These are phyloP conservation scores for Lasiosphaeris hirsuta DNA, from an alignment of 495 filamentous ascomycete species.

Conservation along the genomic window DNA sequence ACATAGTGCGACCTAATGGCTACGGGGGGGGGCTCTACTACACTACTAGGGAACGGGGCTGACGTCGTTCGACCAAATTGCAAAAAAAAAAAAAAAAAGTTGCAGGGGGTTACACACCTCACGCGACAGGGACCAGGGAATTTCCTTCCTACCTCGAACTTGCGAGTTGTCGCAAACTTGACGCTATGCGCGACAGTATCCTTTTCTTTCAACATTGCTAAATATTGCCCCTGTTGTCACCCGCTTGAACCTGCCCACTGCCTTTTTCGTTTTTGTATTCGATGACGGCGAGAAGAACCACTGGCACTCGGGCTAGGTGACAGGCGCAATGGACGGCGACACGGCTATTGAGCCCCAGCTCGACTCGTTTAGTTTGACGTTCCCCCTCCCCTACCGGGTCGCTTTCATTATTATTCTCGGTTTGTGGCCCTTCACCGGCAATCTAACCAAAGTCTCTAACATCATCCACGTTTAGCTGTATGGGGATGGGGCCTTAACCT, in stretches of 20 bases:
- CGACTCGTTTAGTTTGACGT: constrained; percentile 77
- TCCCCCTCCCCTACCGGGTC: constrained; percentile 83
- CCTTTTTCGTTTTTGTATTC: constrained; percentile 1
- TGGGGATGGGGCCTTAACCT: constrained; percentile 91
- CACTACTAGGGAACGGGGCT: constrained; percentile 5
- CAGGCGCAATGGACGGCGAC: constrained; percentile 70
- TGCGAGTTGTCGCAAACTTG: no score
- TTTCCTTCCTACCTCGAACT: neutral
- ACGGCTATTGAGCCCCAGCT: constrained; percentile 74
- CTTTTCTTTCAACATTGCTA: neutral
- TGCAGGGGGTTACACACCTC: constrained; percentile 11
- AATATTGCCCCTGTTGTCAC: constrained; percentile 2
- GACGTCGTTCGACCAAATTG: constrained; percentile 22
- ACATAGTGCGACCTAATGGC: no score
- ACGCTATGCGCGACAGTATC: neutral
- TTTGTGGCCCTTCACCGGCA: constrained; percentile 36
- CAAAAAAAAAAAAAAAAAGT: no score
- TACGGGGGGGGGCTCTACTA: constrained; percentile 4
- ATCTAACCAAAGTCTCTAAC: constrained; percentile 5
- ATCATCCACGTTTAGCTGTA: constrained; percentile 54
- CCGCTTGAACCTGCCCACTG: constrained; percentile 10
- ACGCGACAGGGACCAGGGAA: constrained; percentile 7
- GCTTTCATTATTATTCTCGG: constrained; percentile 76
- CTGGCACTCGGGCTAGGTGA: neutral
- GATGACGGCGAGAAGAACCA: constrained; percentile 23